Base-by-base conservation (phyloP, 2,329 filamentous ascomycete species). In the Penicillium sp. region DNA sequence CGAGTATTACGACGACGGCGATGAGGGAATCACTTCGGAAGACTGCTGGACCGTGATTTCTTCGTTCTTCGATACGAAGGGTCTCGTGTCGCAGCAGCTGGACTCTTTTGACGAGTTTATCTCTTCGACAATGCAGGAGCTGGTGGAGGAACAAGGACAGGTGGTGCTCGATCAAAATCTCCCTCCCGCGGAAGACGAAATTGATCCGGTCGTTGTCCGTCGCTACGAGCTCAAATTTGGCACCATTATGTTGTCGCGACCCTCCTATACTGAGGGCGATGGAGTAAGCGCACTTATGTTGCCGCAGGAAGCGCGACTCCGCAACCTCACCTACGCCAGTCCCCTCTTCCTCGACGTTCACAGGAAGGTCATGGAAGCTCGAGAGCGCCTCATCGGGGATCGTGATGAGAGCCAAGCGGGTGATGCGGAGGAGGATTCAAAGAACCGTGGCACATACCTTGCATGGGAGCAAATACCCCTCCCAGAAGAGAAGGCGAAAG, bases 81-180 rank as follows among this genome's bases (percentile, higher is more conserved):
- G 92, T 57, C 76, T 98, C 20, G 92, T 95, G 14, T 95, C 92
- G 11, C 90, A 98, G 68, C 92, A 98, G 71, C 82, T 96, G 47
- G 90, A 96, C 64, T 98, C 93, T 0, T 98, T 95, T 68, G 88
- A 98, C 68, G 89, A 96, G 62, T 98, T 98, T 59, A 89, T 92
- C 40, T 82, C 84, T 43, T 88, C 85, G 14, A 95, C 89, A 0
- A 90, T 98, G 67, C 89, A 96, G 60, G 86, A 95, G 55, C 79
- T 98, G 43, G 84, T 98, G 42, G 82, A 88, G 56, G 92, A 96
- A 65, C 90, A 95, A 62, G 86, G 85, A 27, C 80, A 83, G 50
- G 82, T 96, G 45, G 88, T 85, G n/a, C 79, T 98, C 49, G 92
- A 98, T 60, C 87, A 95, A 64, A 90, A 88, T 45, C 83, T 89